phyloP scores from a whole-genome alignment of 1,139 yeast species.

The Blastobotrys serpentis region DNA sequence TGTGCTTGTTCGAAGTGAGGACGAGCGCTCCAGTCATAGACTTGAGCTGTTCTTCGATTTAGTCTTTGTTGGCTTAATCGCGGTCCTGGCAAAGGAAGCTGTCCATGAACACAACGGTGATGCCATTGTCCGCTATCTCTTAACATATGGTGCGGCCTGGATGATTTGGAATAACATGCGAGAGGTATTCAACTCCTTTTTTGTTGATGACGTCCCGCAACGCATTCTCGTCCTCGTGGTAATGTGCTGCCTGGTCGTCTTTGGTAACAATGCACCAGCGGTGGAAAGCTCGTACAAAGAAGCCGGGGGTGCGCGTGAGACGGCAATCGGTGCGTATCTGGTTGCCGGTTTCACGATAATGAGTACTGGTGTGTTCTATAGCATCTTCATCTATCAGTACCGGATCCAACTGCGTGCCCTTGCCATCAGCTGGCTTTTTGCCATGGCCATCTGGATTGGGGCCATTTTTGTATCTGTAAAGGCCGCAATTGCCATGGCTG shows the following conservation, averaged over 20 bases:
- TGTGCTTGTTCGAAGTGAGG: conserved; percentile 53
- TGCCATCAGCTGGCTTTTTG: conserved; percentile 44
- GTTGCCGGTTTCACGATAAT: conserved; percentile 29
- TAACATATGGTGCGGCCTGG: conserved; percentile 60
- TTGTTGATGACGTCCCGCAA: conserved; percentile 60
- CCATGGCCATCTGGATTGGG: conserved; percentile 7
- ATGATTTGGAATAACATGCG: conserved; percentile 64
- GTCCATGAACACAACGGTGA: conserved; percentile 51
- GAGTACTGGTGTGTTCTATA: conserved; percentile 40
- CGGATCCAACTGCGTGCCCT: conserved; percentile 50
- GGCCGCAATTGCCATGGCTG: conserved; percentile 50
- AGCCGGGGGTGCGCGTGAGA: conserved; percentile 37
- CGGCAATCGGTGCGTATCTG: conserved; percentile 30
- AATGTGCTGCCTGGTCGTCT: conserved; percentile 50
- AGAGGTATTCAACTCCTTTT: conserved; percentile 64
- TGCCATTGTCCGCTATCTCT: conserved; percentile 49
- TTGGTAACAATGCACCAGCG: conserved; percentile 51
- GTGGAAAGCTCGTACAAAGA: conserved; percentile 40
- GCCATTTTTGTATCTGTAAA: conserved; percentile 32
- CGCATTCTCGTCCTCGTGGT: conserved; percentile 56
- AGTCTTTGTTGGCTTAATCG: conserved; percentile 63
- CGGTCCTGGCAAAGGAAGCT: conserved; percentile 58
- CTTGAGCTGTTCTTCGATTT: conserved; percentile 62
- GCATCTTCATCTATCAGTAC: conserved; percentile 55
- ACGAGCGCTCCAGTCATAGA: conserved; percentile 53